phyloP scores from a whole-genome alignment of 257 asterid genomes.

The Parsonsia alboflavescens region DNA sequence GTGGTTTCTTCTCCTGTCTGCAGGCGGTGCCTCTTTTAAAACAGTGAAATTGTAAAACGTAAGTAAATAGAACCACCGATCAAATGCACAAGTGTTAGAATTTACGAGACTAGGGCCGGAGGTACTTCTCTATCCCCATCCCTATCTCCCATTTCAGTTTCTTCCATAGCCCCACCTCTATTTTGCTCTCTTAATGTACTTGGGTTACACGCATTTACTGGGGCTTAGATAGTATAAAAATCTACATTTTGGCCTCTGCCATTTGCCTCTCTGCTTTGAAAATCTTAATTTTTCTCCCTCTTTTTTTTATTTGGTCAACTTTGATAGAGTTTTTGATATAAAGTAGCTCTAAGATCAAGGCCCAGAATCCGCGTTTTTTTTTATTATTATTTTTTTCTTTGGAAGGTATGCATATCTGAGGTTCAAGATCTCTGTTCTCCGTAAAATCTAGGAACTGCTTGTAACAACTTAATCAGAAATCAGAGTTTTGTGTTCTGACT shows the following conservation, averaged over 20 bases:
- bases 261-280: background rate
- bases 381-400: background rate
- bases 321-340: constrained; percentile 5
- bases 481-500: no score
- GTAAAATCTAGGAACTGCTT: background rate
- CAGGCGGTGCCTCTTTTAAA: no score
- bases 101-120: no score
- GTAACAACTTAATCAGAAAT: background rate
- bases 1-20: no score
- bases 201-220: background rate
- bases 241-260: background rate
- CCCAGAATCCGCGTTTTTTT: background rate
- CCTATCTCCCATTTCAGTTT: no score
- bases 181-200: background rate
- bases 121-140: no score
- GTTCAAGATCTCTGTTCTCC: background rate
- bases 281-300: background rate
- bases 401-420: constrained; percentile 9
- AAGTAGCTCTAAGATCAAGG: constrained; percentile 10
- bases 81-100: no score
- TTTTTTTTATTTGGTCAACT: no score
- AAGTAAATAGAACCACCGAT: no score
- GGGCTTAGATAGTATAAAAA: background rate
- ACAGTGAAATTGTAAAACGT: no score
- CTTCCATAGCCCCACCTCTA: background rate